These are phyloP conservation scores for Urtica urens DNA, from an alignment of 306 rosid species.

Conservation along the genomic window DNA sequence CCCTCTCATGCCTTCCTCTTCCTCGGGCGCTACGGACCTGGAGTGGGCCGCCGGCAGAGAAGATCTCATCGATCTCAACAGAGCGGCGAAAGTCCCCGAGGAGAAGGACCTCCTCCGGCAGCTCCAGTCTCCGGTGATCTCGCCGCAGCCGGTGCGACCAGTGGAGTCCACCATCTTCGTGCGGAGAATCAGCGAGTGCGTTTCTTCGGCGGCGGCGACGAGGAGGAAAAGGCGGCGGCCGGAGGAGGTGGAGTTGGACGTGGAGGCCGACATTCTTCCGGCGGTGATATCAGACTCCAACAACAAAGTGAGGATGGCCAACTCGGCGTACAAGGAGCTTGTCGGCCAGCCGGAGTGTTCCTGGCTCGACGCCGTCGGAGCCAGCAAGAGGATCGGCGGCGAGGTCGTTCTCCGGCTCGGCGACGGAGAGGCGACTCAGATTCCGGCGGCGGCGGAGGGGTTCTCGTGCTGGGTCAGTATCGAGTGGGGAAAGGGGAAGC, in stretches of 20 bases:
- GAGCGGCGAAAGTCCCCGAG: conserved; percentile 34
- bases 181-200: conserved; percentile 42
- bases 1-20: conserved; percentile 43
- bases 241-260: conserved; percentile 51
- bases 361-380: conserved; percentile 63
- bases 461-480: conserved; percentile 91
- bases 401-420: conserved; percentile 50
- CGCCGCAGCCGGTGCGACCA: conserved; percentile 74
- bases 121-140: conserved; percentile 40
- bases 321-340: conserved; percentile 79
- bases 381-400: conserved; percentile 59
- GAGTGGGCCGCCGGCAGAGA: conserved; percentile 10
- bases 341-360: conserved; percentile 83
- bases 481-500: conserved; percentile 54
- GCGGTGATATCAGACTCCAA: conserved; percentile 70
- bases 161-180: conserved; percentile 62
- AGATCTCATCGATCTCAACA: conserved; percentile 36
- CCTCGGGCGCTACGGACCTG: conserved; percentile 13
- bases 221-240: conserved; percentile 23
- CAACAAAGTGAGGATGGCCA: conserved; percentile 63
- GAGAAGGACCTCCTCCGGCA: conserved; percentile 60
- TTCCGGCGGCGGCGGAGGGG: conserved; percentile 36
- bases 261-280: conserved; percentile 60
- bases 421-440: conserved; percentile 28
- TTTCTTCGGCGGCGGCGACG: background rate